Evolutionary conservation across 2,329 filamentous ascomycete species (phyloP).

Genomic region (Monosporascus sp.): DNA sequence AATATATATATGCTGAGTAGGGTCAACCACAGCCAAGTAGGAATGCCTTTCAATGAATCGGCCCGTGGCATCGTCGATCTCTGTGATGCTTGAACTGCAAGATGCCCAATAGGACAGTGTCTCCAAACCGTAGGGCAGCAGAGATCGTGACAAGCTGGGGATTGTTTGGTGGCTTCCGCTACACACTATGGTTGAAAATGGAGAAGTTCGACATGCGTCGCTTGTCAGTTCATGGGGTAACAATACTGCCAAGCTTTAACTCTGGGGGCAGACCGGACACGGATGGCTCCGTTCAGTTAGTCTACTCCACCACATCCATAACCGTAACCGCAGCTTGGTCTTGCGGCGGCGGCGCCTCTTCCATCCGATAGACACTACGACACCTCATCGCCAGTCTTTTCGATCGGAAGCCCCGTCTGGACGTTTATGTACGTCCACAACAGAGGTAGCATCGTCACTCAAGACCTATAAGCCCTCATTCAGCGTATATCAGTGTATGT

Average conservation of each 20-base stretch:
- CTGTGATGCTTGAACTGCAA: neutral
- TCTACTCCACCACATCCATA: conserved; percentile 10
- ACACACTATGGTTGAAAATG: neutral
- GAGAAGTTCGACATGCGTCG: neutral
- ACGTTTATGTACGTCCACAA: too few relatives aligned
- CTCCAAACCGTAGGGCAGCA: neutral
- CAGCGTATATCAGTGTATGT: too few relatives aligned
- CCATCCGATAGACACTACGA: neutral
- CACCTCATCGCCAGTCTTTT: neutral
- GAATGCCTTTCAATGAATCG: neutral
- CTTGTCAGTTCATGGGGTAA: neutral
- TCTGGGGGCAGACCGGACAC: conserved; percentile 10
- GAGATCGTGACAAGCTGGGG: neutral
- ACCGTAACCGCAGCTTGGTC: too few relatives aligned
- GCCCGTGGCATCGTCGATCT: neutral
- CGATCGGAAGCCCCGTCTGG: neutral
- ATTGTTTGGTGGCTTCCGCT: neutral
- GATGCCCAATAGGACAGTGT: neutral
- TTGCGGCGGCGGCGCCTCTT: too few relatives aligned
- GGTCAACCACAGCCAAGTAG: neutral
- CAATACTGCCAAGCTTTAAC: conserved; percentile 9
- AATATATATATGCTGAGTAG: neutral
- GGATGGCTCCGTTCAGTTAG: conserved; percentile 10
- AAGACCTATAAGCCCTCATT: too few relatives aligned
- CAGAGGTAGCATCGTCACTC: too few relatives aligned